These are phyloP conservation scores for Narthecium ossifragum DNA, from an alignment of 106 monocot species.

Conservation along the genomic window DNA sequence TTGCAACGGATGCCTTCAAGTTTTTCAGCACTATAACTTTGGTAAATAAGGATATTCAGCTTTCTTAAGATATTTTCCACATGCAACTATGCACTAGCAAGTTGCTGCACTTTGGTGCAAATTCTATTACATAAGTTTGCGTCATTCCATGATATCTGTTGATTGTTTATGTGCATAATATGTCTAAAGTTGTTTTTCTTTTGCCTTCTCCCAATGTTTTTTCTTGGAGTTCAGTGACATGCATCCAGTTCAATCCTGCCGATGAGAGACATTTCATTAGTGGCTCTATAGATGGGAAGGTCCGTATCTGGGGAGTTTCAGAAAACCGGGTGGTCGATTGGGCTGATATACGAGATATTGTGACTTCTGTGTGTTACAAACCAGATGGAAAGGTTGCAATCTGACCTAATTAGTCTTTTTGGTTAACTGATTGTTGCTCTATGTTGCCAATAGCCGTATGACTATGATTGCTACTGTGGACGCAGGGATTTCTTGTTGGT, in stretches of 20 bases:
- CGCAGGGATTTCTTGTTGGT: conserved; percentile 86
- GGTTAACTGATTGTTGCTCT: background rate
- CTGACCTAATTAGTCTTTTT: background rate
- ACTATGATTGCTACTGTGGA: background rate
- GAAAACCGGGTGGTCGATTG: conserved; percentile 68
- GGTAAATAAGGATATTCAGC: conserved; percentile 37
- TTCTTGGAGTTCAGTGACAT: conserved; percentile 51
- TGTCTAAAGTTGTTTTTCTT: background rate
- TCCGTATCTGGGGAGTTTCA: conserved; percentile 65
- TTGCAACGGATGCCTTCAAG: conserved; percentile 50
- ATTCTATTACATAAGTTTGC: too few relatives aligned
- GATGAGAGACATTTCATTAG: conserved; percentile 75
- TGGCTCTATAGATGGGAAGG: conserved; percentile 89
- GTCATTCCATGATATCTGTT: too few relatives aligned
- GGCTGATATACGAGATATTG: conserved; percentile 67
- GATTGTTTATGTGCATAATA: background rate
- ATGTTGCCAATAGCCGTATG: background rate
- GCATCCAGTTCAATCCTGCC: conserved; percentile 80
- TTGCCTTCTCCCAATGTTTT: conserved; percentile 3
- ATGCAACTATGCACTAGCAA: too few relatives aligned
- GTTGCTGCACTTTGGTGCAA: too few relatives aligned
- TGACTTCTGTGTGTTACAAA: conserved; percentile 60
- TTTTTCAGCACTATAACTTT: conserved; percentile 73
- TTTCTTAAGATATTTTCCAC: background rate
- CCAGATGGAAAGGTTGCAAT: conserved; percentile 71